Conservation (phyloP, 2,329 filamentous ascomycete species). For the Penicillium sp. region DNA sequence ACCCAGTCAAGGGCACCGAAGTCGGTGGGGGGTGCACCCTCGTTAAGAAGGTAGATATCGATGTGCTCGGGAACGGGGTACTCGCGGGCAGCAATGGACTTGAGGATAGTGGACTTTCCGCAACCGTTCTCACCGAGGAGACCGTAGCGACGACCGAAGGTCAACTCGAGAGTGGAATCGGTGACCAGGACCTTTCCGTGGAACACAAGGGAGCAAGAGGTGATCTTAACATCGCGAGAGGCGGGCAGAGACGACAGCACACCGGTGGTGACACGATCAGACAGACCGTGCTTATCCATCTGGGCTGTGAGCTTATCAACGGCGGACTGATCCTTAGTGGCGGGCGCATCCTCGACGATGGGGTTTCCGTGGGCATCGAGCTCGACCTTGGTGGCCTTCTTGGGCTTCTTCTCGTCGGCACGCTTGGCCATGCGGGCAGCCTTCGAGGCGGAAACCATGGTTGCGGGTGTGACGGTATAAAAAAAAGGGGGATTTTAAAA, state of each 20-base stretch:
- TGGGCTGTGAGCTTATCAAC: constrained; percentile 86
- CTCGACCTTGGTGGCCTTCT: constrained; percentile 65
- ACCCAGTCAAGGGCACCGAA: constrained; percentile 96
- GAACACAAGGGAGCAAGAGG: constrained; percentile 88
- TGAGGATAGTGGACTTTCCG: constrained; percentile 96
- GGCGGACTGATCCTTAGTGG: constrained; percentile 69
- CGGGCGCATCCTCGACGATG: constrained; percentile 59
- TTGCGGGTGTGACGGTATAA: constrained; percentile 26
- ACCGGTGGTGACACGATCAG: constrained; percentile 96
- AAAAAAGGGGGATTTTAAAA: constrained; percentile 9
- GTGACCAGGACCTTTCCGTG: constrained; percentile 95
- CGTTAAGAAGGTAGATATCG: constrained; percentile 97
- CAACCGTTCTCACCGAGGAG: constrained; percentile 98
- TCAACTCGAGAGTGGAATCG: constrained; percentile 89
- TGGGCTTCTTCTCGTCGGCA: constrained; percentile 56
- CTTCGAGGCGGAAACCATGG: constrained; percentile 67
- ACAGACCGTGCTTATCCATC: constrained; percentile 93
- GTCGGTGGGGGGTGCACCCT: constrained; percentile 87
- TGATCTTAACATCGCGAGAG: constrained; percentile 96
- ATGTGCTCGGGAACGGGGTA: constrained; percentile 94
- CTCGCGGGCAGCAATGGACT: constrained; percentile 89
- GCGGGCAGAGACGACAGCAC: constrained; percentile 80
- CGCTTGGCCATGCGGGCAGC: constrained; percentile 66
- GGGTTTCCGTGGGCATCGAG: constrained; percentile 62
- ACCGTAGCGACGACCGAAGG: constrained; percentile 89